These are phyloP conservation scores for Pistacia integerrima DNA, from an alignment of 345 rosid genomes.

Conservation along the genomic window DNA sequence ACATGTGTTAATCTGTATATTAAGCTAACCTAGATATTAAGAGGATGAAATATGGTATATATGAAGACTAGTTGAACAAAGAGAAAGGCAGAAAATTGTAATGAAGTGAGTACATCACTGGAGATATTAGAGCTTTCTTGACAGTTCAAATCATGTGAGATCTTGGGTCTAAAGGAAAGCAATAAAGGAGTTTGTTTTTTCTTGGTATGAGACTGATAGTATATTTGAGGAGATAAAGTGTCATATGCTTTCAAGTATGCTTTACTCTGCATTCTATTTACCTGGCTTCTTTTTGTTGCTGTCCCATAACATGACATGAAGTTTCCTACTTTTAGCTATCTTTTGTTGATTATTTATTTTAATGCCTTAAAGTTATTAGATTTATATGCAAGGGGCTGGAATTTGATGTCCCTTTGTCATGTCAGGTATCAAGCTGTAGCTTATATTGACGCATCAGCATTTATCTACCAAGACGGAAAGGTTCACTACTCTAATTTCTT, in stretches of 20 bases:
- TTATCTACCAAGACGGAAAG: conserved; percentile 96
- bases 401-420: conserved; percentile 21
- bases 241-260: neutral
- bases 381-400: conserved; percentile 11
- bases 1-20: neutral
- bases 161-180: neutral
- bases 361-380: conserved; percentile 6
- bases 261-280: neutral
- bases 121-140: neutral
- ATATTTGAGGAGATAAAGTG: neutral
- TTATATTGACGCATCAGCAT: conserved; percentile 92
- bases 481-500: conserved; percentile 30
- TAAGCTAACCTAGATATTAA: neutral
- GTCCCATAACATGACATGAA: neutral
- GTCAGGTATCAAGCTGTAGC: conserved; percentile 97
- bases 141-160: neutral
- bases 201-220: neutral
- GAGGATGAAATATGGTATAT: neutral
- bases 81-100: neutral
- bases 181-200: neutral
- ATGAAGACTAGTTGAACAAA: neutral
- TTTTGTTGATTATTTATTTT: conserved; percentile 1
- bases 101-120: neutral
- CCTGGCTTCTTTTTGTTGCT: conserved; percentile 1
- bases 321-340: neutral